These are phyloP conservation scores for Entelexis paramagnoliae DNA, from an alignment of 1,139 yeast genomes.

Conservation along the genomic window DNA sequence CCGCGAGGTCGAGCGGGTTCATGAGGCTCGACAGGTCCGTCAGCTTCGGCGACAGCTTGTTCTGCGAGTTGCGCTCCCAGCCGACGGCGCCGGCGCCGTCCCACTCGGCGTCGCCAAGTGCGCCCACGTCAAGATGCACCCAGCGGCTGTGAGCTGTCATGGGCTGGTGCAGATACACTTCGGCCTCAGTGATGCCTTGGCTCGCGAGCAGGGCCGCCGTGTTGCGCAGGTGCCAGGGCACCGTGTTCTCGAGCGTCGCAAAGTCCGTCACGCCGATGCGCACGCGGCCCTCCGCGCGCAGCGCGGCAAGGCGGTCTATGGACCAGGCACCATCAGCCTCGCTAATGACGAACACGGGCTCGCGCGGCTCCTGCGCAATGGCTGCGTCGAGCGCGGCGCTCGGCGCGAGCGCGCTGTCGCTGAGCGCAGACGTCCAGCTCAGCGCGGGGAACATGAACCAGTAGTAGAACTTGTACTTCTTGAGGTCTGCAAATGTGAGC, in stretches of 20 bases:
- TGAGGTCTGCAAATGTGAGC: conserved; percentile 73
- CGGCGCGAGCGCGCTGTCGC: not conserved
- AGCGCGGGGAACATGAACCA: conserved; percentile 81
- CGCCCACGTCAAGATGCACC: conserved; percentile 24
- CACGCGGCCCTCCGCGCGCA: not conserved
- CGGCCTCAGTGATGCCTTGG: conserved; percentile 34
- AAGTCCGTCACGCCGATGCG: conserved; percentile 53
- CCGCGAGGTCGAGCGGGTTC: conserved; percentile 70
- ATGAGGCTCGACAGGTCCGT: conserved; percentile 74
- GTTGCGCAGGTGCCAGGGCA: conserved; percentile 60
- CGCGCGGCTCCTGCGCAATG: conserved; percentile 5
- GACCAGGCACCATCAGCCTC: not conserved
- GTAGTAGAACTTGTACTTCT: conserved; percentile 74
- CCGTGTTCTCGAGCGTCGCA: conserved; percentile 38
- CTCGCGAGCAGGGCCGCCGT: conserved; percentile 46
- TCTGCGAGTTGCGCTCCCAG: conserved; percentile 76
- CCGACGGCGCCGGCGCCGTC: conserved; percentile 45
- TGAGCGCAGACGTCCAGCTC: conserved; percentile 15
- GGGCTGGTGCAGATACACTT: conserved; percentile 31
- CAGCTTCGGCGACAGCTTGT: conserved; percentile 66
- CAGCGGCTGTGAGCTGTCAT: conserved; percentile 25
- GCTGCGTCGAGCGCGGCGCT: conserved; percentile 1
- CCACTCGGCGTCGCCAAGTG: conserved; percentile 1
- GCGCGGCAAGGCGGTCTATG: not conserved
- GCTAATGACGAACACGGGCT: conserved; percentile 8